phyloP scores from a whole-genome alignment of 495 filamentous ascomycete species.

The Aspergillus diversus region DNA sequence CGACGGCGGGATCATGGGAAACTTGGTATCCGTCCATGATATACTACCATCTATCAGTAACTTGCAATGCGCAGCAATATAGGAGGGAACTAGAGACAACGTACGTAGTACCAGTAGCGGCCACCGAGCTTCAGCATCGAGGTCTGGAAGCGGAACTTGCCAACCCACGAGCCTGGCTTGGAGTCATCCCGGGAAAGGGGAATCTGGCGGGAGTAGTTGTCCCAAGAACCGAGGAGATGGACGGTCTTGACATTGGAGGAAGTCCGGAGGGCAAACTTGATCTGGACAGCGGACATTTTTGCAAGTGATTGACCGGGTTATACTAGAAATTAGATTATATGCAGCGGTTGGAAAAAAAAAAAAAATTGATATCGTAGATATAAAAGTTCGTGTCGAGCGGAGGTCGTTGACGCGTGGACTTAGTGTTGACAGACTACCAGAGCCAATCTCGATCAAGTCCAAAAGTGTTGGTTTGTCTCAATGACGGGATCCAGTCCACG shows the following conservation, averaged over 20 bases:
- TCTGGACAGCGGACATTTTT: constrained; percentile 83
- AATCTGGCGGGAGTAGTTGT: constrained; percentile 92
- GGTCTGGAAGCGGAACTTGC: constrained; percentile 94
- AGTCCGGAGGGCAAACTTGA: constrained; percentile 90
- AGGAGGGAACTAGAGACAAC: constrained; percentile 24
- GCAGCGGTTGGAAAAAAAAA: constrained; percentile 9
- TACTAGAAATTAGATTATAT: constrained; percentile 37
- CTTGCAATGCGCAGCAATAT: neutral
- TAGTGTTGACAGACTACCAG: constrained; percentile 29
- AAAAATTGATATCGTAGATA: constrained; percentile 17
- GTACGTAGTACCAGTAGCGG: constrained; percentile 98
- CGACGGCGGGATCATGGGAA: constrained; percentile 91
- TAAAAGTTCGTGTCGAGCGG: constrained; percentile 22
- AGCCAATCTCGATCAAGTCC: constrained; percentile 24
- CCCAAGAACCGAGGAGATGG: constrained; percentile 97
- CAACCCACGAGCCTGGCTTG: constrained; percentile 87
- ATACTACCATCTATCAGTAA: constrained; percentile 54
- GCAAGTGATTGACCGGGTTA: constrained; percentile 39
- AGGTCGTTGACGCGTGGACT: constrained; percentile 13
- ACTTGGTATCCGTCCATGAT: constrained; percentile 99
- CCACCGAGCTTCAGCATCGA: constrained; percentile 78
- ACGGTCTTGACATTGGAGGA: constrained; percentile 97
- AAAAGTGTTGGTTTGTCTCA: constrained; percentile 17
- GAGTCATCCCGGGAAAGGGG: constrained; percentile 85
- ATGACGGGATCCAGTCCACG: constrained; percentile 35